These are phyloP conservation scores for Fraxinus baroniana DNA, from an alignment of 305 asterid species.

Conservation along the genomic window DNA sequence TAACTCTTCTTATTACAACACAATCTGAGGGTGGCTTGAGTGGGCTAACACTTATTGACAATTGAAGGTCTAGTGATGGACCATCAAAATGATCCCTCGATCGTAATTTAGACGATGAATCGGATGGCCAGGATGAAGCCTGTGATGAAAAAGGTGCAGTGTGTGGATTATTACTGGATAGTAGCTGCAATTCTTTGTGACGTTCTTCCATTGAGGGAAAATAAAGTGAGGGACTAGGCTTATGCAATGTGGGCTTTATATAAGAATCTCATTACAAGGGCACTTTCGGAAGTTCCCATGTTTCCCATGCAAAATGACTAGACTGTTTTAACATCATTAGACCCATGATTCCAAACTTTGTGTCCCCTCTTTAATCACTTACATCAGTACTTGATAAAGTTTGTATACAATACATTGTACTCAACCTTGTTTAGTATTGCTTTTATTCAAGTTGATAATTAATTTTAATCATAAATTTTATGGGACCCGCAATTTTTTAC, in stretches of 20 bases:
- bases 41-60: slow-evolving; percentile 45
- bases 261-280: slow-evolving; percentile 21
- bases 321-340: slow-evolving; percentile 28
- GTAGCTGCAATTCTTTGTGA: slow-evolving; percentile 49
- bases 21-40: slow-evolving; percentile 28
- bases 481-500: background rate
- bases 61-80: slow-evolving; percentile 51
- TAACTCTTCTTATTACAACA: slow-evolving; percentile 29
- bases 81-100: slow-evolving; percentile 24
- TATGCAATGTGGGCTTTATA: slow-evolving; percentile 28
- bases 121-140: slow-evolving; percentile 30
- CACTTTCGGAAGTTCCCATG: slow-evolving; percentile 2
- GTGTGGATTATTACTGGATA: slow-evolving; percentile 31
- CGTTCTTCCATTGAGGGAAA: slow-evolving; percentile 39
- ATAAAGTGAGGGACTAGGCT: slow-evolving; percentile 13
- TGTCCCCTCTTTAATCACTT: background rate
- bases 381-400: background rate
- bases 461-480: background rate
- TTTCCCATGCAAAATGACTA: slow-evolving; percentile 52
- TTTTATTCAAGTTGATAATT: background rate
- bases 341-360: slow-evolving; percentile 32
- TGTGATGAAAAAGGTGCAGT: slow-evolving; percentile 24
- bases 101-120: slow-evolving; percentile 7
- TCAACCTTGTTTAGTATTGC: background rate
- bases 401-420: background rate